A percentile compares a stretch with the other conserved stretches of the same genome.
Conservation (phyloP, 352 stramenopile genomes). For the Pseudoperonospora humuli region DNA sequence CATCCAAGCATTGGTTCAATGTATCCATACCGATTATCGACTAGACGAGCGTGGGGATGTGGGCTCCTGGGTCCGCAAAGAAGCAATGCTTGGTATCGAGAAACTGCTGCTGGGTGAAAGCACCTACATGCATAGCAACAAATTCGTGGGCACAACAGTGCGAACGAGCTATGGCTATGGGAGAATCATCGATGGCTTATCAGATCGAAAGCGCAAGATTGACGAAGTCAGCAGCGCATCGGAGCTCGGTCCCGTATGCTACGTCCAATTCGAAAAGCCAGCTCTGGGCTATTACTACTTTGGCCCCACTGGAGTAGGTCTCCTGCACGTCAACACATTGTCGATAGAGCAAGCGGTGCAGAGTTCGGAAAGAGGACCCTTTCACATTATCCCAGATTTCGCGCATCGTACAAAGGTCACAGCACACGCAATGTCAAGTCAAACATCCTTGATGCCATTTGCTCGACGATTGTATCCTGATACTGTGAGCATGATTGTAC, state of each 20-base stretch:
- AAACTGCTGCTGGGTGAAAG: slow-evolving; percentile 50
- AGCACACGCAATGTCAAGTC: background rate
- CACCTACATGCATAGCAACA: slow-evolving; percentile 23
- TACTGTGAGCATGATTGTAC: slow-evolving; percentile 36
- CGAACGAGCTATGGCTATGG: slow-evolving; percentile 36
- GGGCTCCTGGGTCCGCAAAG: slow-evolving; percentile 95
- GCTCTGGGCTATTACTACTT: slow-evolving; percentile 71
- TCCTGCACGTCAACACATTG: slow-evolving; percentile 36
- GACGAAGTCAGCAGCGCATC: slow-evolving; percentile 11
- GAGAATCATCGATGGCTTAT: slow-evolving; percentile 32
- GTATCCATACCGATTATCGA: slow-evolving; percentile 91
- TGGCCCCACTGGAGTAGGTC: slow-evolving; percentile 37
- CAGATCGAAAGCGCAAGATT: slow-evolving; percentile 20
- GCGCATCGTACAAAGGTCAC: slow-evolving; percentile 13
- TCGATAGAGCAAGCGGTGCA: background rate
- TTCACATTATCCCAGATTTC: slow-evolving; percentile 23
- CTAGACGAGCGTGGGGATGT: slow-evolving; percentile 97
- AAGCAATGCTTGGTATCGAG: slow-evolving; percentile 89
- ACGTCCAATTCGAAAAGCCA: slow-evolving; percentile 58
- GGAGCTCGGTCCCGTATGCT: slow-evolving; percentile 31
- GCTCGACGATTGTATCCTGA: slow-evolving; percentile 31
- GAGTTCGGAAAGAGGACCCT: background rate
- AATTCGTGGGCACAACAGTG: slow-evolving; percentile 25
- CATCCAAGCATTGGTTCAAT: slow-evolving; percentile 76
- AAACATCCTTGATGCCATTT: slow-evolving; percentile 19